Evolutionary conservation across 2,329 filamentous ascomycete species (phyloP), one percentile per base, ranked within the genome.

Genomic region (Diaporthe vaccinii): DNA sequence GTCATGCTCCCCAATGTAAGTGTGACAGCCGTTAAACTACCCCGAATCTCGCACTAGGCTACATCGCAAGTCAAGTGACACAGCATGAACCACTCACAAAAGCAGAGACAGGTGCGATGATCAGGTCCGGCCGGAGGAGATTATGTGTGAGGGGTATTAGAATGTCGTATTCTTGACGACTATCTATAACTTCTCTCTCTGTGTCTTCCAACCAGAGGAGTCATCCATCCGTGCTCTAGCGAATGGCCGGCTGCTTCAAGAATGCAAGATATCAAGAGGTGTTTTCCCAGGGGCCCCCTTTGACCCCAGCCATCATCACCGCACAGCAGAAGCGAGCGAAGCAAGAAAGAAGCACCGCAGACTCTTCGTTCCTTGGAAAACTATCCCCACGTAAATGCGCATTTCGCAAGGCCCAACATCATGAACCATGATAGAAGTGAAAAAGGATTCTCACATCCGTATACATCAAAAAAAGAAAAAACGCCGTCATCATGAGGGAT

Each of bases 401-500:
- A 72, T 17, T 44, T 51, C 69, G 69, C 55, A 49, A 72, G 59
- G 59, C 44, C 28, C 39, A 44, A 55, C 71, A 65, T 65, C 53
- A 14, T 73, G 36, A 46, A 53, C 65, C 65, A 31, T 34, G 44
- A 36, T 73, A 73, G 71, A 73, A 73, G 49, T 62, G 71, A 65
- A 73, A 65, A 51, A 69, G n/a, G 49, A n/a, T 61, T 57, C 34
- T 73, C 71, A 65, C 67, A 65, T 51, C 46, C 36, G 46, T 46
- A 65, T 65, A 65, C 72, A 74, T 70, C 57, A 68, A 74, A 59
- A 51, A 36, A 49, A 74, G 68, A 22, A 31, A 49, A 67, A 74
- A 74, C 59, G 70, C 71, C 71, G 61, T 73, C 71, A 73, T 73
- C 46, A 73, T 73, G 51, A 65, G 51, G 59, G 28, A n/a, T 20